Evolutionary conservation across 2,329 filamentous ascomycete genomes (phyloP).

Genomic region (Talaromyces sp.): DNA sequence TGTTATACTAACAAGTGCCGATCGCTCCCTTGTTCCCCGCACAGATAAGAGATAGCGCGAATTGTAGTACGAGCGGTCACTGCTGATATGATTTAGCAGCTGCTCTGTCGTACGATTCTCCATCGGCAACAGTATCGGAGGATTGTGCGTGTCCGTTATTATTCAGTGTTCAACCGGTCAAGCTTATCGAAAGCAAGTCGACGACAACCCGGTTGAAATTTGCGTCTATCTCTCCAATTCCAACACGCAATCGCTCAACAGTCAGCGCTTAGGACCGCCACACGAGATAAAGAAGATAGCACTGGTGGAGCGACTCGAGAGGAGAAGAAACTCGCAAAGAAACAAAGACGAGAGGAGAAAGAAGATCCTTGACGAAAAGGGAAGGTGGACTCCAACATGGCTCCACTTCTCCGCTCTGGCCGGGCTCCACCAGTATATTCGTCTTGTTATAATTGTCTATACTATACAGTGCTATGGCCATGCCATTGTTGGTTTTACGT

Average conservation of each 20-base stretch:
- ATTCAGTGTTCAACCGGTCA: background rate
- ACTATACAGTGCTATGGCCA: background rate
- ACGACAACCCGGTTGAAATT: background rate
- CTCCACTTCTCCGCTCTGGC: background rate
- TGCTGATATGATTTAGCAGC: background rate
- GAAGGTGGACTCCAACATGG: background rate
- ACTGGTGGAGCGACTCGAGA: background rate
- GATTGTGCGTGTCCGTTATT: too few species aligned
- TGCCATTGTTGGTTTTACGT: background rate
- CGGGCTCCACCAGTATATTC: background rate
- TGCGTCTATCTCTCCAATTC: background rate
- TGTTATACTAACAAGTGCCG: background rate
- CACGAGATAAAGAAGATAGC: background rate
- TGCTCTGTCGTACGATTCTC: background rate
- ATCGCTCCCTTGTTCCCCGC: background rate
- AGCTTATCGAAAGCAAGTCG: background rate
- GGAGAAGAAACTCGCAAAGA: background rate
- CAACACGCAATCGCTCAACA: background rate
- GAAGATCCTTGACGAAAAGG: background rate
- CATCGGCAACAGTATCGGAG: background rate
- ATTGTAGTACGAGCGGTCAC: background rate
- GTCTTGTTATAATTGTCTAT: background rate
- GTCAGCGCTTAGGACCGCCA: background rate
- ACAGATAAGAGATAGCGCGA: background rate
- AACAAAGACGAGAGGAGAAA: background rate